Percentiles rank a stretch among this genome's conserved stretches.
phyloP scores from a whole-genome alignment of 768 basidiomycete species.

The Inosperma sp. region DNA sequence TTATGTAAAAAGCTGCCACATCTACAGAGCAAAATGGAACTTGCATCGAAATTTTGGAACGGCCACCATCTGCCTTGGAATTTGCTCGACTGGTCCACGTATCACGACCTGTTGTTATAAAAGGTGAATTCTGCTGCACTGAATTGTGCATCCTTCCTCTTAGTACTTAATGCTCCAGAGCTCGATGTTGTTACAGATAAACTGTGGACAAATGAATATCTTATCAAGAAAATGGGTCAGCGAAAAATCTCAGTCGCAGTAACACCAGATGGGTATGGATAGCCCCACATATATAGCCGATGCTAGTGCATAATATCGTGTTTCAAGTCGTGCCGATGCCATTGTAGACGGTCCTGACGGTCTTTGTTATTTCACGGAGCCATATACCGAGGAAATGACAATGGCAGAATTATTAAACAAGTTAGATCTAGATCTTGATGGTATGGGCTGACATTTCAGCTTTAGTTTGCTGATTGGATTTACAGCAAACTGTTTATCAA shows the following conservation, averaged over 20 bases:
- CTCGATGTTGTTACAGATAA: constrained; percentile 42
- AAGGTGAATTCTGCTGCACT: constrained; percentile 33
- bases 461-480: neutral
- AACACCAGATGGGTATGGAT: constrained; percentile 80
- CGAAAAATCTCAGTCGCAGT: constrained; percentile 64
- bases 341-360: constrained; percentile 51
- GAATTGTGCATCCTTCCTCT: neutral
- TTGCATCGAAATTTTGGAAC: constrained; percentile 44
- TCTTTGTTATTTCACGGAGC: constrained; percentile 70
- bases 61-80: constrained; percentile 61
- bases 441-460: neutral
- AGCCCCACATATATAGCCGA: neutral
- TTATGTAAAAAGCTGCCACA: neutral
- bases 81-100: constrained; percentile 65
- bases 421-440: constrained; percentile 19
- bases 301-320: constrained; percentile 12
- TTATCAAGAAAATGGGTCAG: constrained; percentile 51
- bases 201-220: constrained; percentile 65
- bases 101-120: constrained; percentile 69
- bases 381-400: constrained; percentile 62
- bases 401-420: constrained; percentile 50
- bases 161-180: constrained; percentile 33
- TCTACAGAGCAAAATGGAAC: constrained; percentile 56
- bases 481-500: constrained; percentile 5
- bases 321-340: constrained; percentile 68